phyloP scores from a whole-genome alignment of 768 basidiomycete species.

The Termitomyces heimii region DNA sequence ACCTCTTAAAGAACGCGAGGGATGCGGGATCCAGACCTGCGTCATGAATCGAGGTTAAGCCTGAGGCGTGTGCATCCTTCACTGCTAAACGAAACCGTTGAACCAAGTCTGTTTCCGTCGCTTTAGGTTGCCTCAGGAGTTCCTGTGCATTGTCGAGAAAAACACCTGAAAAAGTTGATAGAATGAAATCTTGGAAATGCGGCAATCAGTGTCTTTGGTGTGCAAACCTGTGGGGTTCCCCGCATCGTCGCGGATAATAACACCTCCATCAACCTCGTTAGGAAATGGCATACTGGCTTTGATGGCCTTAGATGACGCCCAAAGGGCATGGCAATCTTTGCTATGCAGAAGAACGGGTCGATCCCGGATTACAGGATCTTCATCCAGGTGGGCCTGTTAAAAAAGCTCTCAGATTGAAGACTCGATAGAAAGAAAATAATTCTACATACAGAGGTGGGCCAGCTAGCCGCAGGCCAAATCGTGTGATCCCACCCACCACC shows the following conservation, averaged over 20 bases:
- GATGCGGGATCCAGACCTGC: constrained; percentile 67
- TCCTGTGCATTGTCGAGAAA: constrained; percentile 86
- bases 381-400: constrained; percentile 62
- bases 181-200: not conserved
- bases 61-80: constrained; percentile 60
- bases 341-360: constrained; percentile 74
- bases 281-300: constrained; percentile 58
- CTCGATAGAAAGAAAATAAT: not conserved
- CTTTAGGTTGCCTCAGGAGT: constrained; percentile 55
- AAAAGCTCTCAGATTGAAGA: not conserved
- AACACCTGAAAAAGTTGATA: constrained; percentile 40
- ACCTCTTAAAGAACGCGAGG: constrained; percentile 74
- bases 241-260: constrained; percentile 61
- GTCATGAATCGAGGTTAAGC: constrained; percentile 84
- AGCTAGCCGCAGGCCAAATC: constrained; percentile 50
- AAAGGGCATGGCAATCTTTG: constrained; percentile 86
- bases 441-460: constrained; percentile 61
- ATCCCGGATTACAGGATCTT: constrained; percentile 59
- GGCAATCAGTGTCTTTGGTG: not conserved
- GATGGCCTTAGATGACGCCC: constrained; percentile 70
- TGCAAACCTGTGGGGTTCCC: constrained; percentile 67
- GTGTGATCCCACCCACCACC: constrained; percentile 95
- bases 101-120: constrained; percentile 58
- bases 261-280: constrained; percentile 67
- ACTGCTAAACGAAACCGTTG: constrained; percentile 58